Evolutionary conservation across 2,329 filamentous ascomycete genomes (phyloP).

Genomic region (Phyllosticta citriasiana): DNA sequence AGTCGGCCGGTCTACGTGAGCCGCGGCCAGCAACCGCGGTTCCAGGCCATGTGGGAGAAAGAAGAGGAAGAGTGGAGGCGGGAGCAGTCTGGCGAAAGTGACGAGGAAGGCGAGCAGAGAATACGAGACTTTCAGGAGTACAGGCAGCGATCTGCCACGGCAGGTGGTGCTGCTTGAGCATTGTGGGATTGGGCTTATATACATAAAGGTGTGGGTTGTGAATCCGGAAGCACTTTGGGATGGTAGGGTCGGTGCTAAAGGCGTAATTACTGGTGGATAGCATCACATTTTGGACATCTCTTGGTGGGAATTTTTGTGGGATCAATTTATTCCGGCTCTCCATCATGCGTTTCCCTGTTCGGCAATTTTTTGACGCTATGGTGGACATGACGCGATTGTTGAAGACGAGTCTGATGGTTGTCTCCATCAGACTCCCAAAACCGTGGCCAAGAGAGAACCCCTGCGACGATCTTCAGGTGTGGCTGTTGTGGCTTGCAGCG

Average conservation of each 20-base stretch:
- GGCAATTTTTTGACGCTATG: no score
- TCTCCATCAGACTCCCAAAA: no score
- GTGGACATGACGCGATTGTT: no score
- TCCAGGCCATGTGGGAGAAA: constrained; percentile 28
- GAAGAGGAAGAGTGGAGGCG: constrained; percentile 40
- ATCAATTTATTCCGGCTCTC: background rate
- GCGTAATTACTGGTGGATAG: background rate
- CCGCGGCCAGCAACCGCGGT: constrained; percentile 31
- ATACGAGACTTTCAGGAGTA: constrained; percentile 2
- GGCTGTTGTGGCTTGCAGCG: background rate
- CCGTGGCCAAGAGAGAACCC: background rate
- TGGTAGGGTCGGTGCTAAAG: background rate
- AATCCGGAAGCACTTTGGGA: background rate
- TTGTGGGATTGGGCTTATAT: background rate
- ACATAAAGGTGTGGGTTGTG: background rate
- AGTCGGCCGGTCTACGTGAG: constrained; percentile 33
- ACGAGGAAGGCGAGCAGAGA: background rate
- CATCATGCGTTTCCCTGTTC: background rate
- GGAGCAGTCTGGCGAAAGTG: constrained; percentile 14
- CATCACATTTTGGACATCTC: background rate
- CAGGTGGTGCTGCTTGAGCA: background rate
- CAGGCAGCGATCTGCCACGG: background rate
- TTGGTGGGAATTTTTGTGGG: background rate
- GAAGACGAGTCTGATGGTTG: no score
- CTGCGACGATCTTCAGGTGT: background rate